These are phyloP conservation scores for Solanum hybrid DNA, from an alignment of 305 asterid species.

Conservation along the genomic window DNA sequence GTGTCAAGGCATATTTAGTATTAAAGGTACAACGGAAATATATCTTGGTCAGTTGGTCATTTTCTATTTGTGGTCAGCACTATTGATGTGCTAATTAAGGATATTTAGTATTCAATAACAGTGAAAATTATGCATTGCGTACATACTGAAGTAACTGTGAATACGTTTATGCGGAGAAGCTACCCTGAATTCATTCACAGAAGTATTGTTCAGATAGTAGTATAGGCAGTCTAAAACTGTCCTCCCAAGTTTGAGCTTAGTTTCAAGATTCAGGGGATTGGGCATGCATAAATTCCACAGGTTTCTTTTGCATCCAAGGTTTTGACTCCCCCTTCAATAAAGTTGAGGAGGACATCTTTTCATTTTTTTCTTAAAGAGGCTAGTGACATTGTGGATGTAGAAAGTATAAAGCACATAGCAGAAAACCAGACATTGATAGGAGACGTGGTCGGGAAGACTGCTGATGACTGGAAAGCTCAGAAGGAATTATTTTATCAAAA, in stretches of 20 bases:
- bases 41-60: not conserved
- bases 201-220: not conserved
- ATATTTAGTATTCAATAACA: not conserved
- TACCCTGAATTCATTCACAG: not conserved
- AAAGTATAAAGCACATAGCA: conserved; percentile 50
- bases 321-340: not conserved
- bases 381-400: conserved; percentile 41
- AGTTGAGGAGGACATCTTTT: not conserved
- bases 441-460: conserved; percentile 45
- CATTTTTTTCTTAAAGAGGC: conserved; percentile 31
- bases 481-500: conserved; percentile 41
- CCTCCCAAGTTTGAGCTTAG: not conserved
- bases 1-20: not conserved
- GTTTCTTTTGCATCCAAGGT: not conserved
- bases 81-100: not conserved
- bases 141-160: not conserved
- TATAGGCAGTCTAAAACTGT: not conserved
- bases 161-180: not conserved
- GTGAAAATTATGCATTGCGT: not conserved
- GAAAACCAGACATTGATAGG: conserved; percentile 49
- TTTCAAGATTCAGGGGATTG: not conserved
- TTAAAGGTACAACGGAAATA: not conserved
- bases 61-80: not conserved
- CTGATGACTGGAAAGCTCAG: conserved; percentile 51
- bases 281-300: not conserved